Conservation (phyloP, 116 monocot genomes). For the Thalassia testudinum region DNA sequence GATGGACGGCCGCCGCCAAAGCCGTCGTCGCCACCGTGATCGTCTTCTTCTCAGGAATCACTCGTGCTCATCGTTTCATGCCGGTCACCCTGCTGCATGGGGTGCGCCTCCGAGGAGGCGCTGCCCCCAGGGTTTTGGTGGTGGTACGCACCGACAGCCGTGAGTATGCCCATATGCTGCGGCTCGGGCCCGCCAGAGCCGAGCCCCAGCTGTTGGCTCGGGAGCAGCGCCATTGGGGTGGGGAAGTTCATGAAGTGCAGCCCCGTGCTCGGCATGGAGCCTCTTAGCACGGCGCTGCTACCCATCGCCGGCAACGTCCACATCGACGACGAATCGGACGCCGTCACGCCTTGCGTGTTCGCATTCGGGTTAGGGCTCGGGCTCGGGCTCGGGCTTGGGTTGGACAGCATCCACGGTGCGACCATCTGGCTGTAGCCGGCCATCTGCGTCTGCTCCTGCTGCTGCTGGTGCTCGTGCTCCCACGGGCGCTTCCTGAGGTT, state of each 20-base stretch:
- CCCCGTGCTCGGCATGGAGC: conserved; percentile 22
- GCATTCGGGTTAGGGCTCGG: conserved; percentile 17
- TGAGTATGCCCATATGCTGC: conserved; percentile 49
- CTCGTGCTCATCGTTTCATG: conserved; percentile 63
- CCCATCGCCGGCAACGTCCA: conserved; percentile 32
- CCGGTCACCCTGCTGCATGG: conserved; percentile 18
- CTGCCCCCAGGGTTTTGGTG: conserved; percentile 7
- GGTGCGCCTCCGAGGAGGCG: conserved; percentile 11
- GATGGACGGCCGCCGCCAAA: no score
- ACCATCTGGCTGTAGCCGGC: conserved; percentile 27
- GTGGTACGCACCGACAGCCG: conserved; percentile 49
- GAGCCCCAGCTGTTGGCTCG: conserved; percentile 33
- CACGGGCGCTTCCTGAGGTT: conserved; percentile 30
- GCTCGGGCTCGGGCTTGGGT: conserved; percentile 16
- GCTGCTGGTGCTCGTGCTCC: conserved; percentile 28
- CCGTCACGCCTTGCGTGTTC: conserved; percentile 3
- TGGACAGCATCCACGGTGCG: neutral
- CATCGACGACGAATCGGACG: conserved; percentile 10
- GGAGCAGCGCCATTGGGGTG: conserved; percentile 50
- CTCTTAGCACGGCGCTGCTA: neutral
- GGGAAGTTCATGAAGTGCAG: conserved; percentile 82
- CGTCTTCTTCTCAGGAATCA: conserved; percentile 4
- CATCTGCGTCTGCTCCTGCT: conserved; percentile 30
- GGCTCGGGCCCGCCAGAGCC: conserved; percentile 9
- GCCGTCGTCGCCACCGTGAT: no score